These are phyloP conservation scores for Kodamaea derodonti DNA, from an alignment of 1,139 yeast genomes.

Conservation along the genomic window DNA sequence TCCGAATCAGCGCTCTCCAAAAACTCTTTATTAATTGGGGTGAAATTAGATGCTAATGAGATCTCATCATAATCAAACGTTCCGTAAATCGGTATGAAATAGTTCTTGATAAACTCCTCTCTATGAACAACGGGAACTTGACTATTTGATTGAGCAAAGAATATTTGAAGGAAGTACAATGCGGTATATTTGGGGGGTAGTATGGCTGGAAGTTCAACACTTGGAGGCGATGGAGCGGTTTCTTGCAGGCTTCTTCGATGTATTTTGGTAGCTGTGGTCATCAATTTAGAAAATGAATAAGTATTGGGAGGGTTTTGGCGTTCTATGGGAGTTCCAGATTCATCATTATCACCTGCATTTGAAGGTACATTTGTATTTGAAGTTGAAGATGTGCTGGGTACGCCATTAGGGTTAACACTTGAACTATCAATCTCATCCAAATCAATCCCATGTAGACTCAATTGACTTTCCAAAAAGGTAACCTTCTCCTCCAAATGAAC, in stretches of 20 bases:
- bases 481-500: slow-evolving; percentile 68
- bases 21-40: slow-evolving; percentile 40
- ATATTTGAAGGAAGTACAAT: slow-evolving; percentile 58
- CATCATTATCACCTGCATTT: neutral
- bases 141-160: slow-evolving; percentile 75
- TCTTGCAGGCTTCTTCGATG: slow-evolving; percentile 16
- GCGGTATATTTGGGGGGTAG: slow-evolving; percentile 75
- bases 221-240: neutral
- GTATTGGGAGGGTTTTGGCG: slow-evolving; percentile 3
- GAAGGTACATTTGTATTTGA: neutral
- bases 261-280: slow-evolving; percentile 72
- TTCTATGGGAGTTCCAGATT: slow-evolving; percentile 1
- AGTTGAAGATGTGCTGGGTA: neutral
- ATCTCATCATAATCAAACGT: slow-evolving; percentile 47
- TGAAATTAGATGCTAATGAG: slow-evolving; percentile 59
- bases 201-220: slow-evolving; percentile 34
- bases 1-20: slow-evolving; percentile 9
- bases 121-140: slow-evolving; percentile 82
- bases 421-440: neutral
- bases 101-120: slow-evolving; percentile 61
- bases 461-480: slow-evolving; percentile 47
- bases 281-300: slow-evolving; percentile 63
- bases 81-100: slow-evolving; percentile 80
- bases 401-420: neutral
- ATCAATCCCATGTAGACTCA: slow-evolving; percentile 18